Percentiles rank a stretch among this genome's conserved stretches.
These are phyloP conservation scores for Camelina neglecta DNA, from an alignment of 345 rosid species.

Conservation along the genomic window DNA sequence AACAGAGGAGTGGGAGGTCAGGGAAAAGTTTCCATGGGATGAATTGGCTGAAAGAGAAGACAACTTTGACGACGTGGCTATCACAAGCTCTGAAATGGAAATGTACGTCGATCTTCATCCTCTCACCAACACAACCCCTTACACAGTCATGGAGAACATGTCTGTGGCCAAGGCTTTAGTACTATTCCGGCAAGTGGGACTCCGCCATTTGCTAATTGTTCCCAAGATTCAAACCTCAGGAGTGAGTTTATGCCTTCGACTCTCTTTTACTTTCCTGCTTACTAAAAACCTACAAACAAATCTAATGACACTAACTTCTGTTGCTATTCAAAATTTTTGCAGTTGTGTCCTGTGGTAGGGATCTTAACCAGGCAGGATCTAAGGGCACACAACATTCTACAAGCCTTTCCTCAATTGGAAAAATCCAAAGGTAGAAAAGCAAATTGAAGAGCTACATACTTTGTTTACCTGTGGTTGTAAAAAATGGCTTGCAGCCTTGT, in stretches of 20 bases:
- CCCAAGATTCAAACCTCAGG: slow-evolving; percentile 76
- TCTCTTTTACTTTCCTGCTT: slow-evolving; percentile 13
- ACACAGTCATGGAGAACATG: slow-evolving; percentile 83
- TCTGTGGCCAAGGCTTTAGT: slow-evolving; percentile 94
- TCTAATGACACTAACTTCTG: slow-evolving; percentile 18
- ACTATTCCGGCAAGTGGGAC: slow-evolving; percentile 80
- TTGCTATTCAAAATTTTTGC: slow-evolving; percentile 20
- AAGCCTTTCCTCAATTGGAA: slow-evolving; percentile 71
- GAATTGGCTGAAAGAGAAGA: slow-evolving; percentile 80
- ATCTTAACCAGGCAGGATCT: slow-evolving; percentile 89
- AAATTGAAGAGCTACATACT: slow-evolving; percentile 22
- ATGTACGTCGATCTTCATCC: slow-evolving; percentile 91
- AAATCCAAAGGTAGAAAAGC: slow-evolving; percentile 52
- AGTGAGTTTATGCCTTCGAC: slow-evolving; percentile 51
- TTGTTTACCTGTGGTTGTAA: slow-evolving; percentile 35
- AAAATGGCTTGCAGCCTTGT: slow-evolving; percentile 27
- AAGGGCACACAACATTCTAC: slow-evolving; percentile 68
- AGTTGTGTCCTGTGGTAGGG: slow-evolving; percentile 74
- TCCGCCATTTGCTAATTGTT: slow-evolving; percentile 75
- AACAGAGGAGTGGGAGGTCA: slow-evolving; percentile 85
- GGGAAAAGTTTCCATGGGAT: slow-evolving; percentile 73
- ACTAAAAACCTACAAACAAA: slow-evolving; percentile 6
- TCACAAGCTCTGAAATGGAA: slow-evolving; percentile 79
- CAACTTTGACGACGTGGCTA: slow-evolving; percentile 65
- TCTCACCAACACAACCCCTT: slow-evolving; percentile 85